These are phyloP conservation scores for Rhexocercosporidium sp. DNA, from an alignment of 2,329 filamentous ascomycete species.

Conservation along the genomic window DNA sequence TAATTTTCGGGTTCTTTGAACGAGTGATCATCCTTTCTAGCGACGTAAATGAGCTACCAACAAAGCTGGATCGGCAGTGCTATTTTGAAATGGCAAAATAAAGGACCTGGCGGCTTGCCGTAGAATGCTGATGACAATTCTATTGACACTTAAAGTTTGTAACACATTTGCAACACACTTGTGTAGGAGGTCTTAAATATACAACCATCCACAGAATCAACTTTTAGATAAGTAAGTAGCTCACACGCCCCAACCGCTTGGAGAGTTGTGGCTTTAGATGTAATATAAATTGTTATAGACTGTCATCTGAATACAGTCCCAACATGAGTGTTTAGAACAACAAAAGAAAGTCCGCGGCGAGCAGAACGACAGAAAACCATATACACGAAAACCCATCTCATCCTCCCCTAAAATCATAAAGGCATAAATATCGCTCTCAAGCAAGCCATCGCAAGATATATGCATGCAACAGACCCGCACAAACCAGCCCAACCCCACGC, in stretches of 20 bases:
- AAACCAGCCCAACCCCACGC: neutral
- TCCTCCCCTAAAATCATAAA: conserved; percentile 24
- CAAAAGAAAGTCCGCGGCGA: conserved; percentile 6
- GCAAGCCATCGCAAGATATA: conserved; percentile 10
- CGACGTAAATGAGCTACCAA: too few relatives aligned
- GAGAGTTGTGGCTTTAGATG: neutral
- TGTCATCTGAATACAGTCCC: neutral
- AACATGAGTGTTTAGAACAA: neutral
- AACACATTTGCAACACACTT: too few relatives aligned
- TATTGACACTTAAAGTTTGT: too few relatives aligned
- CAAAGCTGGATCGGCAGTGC: too few relatives aligned
- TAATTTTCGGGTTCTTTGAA: too few relatives aligned
- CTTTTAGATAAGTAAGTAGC: neutral
- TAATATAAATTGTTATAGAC: neutral
- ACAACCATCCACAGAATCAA: too few relatives aligned
- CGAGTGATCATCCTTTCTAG: too few relatives aligned
- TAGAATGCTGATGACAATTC: too few relatives aligned
- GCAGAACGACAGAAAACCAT: conserved; percentile 10
- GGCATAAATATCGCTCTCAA: conserved; percentile 23
- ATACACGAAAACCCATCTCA: conserved; percentile 17
- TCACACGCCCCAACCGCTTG: neutral
- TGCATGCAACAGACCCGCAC: conserved; percentile 3
- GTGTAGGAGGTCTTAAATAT: too few relatives aligned
- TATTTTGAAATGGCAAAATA: too few relatives aligned
- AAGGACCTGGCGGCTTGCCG: too few relatives aligned